Conservation (phyloP, 768 basidiomycete genomes). For the Gloeostereum incarnatum region DNA sequence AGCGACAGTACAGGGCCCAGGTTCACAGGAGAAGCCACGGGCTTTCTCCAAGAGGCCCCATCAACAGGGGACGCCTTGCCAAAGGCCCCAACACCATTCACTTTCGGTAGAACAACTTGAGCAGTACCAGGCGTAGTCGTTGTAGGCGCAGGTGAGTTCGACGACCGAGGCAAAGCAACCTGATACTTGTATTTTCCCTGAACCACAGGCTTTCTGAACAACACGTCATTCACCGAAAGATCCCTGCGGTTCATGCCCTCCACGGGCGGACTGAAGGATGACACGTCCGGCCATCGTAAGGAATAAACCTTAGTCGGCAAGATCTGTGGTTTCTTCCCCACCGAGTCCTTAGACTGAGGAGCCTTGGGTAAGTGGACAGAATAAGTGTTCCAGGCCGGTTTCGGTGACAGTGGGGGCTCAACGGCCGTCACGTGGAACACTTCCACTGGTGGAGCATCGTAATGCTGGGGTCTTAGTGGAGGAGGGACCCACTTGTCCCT, state of each 20-base stretch:
- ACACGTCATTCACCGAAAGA: constrained; percentile 52
- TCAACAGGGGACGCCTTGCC: constrained; percentile 7
- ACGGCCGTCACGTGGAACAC: constrained; percentile 33
- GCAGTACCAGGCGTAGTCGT: too few species aligned
- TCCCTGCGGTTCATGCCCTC: constrained; percentile 54
- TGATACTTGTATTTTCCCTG: constrained; percentile 32
- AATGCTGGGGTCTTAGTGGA: constrained; percentile 30
- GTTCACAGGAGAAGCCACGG: constrained; percentile 1
- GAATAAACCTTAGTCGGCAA: constrained; percentile 28
- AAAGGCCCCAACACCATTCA: constrained; percentile 5
- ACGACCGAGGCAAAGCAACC: constrained; percentile 23
- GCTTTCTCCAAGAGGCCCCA: constrained; percentile 8
- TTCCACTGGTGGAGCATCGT: constrained; percentile 31
- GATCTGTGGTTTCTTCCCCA: constrained; percentile 39
- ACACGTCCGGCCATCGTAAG: constrained; percentile 52
- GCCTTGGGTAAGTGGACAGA: constrained; percentile 39
- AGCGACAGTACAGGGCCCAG: constrained; percentile 9
- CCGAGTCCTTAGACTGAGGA: constrained; percentile 29
- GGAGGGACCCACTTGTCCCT: constrained; percentile 54
- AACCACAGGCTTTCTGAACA: constrained; percentile 39
- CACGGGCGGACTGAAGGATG: constrained; percentile 66
- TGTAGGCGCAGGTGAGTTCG: not conserved
- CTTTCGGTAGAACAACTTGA: too few species aligned
- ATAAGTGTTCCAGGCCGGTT: constrained; percentile 24
- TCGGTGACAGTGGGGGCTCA: constrained; percentile 41